phyloP scores from a whole-genome alignment of 2,329 filamentous ascomycete species.

The Xylariaceae sp. region DNA sequence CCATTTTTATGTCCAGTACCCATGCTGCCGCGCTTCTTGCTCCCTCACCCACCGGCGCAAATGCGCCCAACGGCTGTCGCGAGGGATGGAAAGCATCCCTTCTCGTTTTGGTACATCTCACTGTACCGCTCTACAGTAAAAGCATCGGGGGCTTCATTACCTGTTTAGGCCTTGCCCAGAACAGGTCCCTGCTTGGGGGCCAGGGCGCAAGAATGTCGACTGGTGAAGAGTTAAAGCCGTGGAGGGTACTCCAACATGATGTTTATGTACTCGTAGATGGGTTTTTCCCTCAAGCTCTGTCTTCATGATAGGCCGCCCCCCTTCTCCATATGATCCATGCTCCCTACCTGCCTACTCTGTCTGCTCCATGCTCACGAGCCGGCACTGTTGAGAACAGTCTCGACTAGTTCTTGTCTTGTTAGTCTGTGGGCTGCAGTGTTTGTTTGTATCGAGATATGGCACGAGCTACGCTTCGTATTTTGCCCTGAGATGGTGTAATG shows the following conservation, averaged over 20 bases:
- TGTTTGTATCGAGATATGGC: background rate
- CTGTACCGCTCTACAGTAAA: slow-evolving; percentile 27
- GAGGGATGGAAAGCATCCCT: background rate
- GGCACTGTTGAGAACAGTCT: background rate
- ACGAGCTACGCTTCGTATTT: too few species aligned
- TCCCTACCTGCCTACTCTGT: slow-evolving; percentile 32
- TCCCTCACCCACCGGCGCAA: slow-evolving; percentile 35
- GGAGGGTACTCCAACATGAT: slow-evolving; percentile 30
- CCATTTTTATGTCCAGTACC: slow-evolving; percentile 35
- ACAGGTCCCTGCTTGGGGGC: slow-evolving; percentile 33
- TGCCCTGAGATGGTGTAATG: too few species aligned
- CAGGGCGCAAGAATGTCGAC: slow-evolving; percentile 29
- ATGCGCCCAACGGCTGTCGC: slow-evolving; percentile 44
- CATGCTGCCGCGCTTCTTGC: slow-evolving; percentile 38
- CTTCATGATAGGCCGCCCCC: slow-evolving; percentile 15
- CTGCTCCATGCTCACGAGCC: slow-evolving; percentile 22
- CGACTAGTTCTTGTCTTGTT: slow-evolving; percentile 18
- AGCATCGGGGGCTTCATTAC: slow-evolving; percentile 44
- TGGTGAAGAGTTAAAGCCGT: slow-evolving; percentile 25
- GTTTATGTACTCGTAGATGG: slow-evolving; percentile 16
- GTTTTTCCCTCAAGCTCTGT: slow-evolving; percentile 18
- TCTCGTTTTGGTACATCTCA: slow-evolving; percentile 16
- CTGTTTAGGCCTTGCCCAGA: slow-evolving; percentile 33
- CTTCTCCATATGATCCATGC: slow-evolving; percentile 30
- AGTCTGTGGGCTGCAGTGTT: background rate